These are phyloP conservation scores for Auriscalpium orientale DNA, from an alignment of 768 basidiomycete species.

Conservation along the genomic window DNA sequence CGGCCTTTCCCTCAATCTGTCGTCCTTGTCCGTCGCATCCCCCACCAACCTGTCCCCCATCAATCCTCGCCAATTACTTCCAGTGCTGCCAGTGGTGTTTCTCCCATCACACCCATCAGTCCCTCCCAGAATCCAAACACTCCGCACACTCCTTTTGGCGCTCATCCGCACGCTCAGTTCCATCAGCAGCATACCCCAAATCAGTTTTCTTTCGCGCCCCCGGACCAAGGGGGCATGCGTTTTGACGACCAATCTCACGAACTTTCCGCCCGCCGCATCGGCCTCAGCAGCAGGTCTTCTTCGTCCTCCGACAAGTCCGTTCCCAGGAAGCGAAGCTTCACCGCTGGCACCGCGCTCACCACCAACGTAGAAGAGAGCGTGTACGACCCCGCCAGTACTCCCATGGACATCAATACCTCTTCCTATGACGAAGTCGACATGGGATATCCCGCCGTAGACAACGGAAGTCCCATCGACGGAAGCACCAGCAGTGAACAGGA, in stretches of 20 bases:
- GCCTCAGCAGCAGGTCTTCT: conserved; percentile 29
- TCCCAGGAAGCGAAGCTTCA: conserved; percentile 64
- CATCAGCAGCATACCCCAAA: conserved; percentile 18
- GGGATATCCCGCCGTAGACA: conserved; percentile 38
- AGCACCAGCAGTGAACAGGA: conserved; percentile 29
- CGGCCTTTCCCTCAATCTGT: conserved; percentile 59
- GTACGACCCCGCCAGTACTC: conserved; percentile 26
- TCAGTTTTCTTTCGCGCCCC: conserved; percentile 47
- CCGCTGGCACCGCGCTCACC: conserved; percentile 30
- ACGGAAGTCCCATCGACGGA: conserved; percentile 37
- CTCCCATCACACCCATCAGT: conserved; percentile 52
- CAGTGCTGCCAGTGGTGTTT: conserved; percentile 27
- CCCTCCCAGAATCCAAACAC: conserved; percentile 38
- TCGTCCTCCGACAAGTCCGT: conserved; percentile 52
- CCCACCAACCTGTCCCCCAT: conserved; percentile 61
- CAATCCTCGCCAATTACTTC: conserved; percentile 34
- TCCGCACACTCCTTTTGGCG: conserved; percentile 35
- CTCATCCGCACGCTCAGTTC: conserved; percentile 34
- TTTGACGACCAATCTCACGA: conserved; percentile 26
- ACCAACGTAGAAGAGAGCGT: conserved; percentile 25
- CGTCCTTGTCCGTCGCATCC: conserved; percentile 56
- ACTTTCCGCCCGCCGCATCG: conserved; percentile 28
- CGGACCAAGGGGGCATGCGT: conserved; percentile 23
- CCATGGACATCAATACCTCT: conserved; percentile 24
- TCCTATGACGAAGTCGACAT: conserved; percentile 59